These are phyloP conservation scores for Talaromyces amestolkiae DNA, from an alignment of 2,329 filamentous ascomycete genomes.

Conservation along the genomic window DNA sequence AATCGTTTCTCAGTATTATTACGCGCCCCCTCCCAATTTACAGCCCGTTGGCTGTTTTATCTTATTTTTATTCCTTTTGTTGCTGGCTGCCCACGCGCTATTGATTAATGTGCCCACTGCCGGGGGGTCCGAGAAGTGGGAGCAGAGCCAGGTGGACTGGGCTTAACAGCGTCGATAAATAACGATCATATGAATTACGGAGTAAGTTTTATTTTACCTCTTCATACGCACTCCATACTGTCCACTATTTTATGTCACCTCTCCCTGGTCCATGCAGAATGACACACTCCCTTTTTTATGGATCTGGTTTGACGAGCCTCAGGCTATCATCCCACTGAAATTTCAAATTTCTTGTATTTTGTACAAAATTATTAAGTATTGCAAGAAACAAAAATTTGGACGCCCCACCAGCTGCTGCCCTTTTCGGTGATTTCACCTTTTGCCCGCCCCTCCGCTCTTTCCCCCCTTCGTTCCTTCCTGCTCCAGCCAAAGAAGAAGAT, in stretches of 20 bases:
- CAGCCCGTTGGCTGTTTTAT: background rate
- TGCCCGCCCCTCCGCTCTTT: background rate
- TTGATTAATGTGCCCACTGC: background rate
- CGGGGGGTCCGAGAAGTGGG: background rate
- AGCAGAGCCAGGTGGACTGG: background rate
- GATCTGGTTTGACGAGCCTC: slow-evolving; percentile 5
- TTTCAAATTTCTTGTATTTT: background rate
- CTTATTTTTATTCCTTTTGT: slow-evolving; percentile 1
- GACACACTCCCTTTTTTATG: background rate
- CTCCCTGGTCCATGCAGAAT: background rate
- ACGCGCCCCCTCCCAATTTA: background rate
- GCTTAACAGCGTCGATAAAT: background rate
- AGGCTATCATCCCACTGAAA: background rate
- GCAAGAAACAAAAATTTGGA: slow-evolving; percentile 1
- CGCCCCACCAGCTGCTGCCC: slow-evolving; percentile 1
- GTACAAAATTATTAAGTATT: background rate
- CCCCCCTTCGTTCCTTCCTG: slow-evolving; percentile 9
- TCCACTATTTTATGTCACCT: background rate
- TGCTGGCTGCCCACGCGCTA: background rate
- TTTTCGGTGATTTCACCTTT: slow-evolving; percentile 5
- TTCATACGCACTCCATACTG: background rate
- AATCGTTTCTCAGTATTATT: background rate
- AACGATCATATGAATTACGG: background rate
- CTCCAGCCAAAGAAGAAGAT: slow-evolving; percentile 7
- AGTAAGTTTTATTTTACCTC: slow-evolving; percentile 2